Conservation (phyloP, 2,329 filamentous ascomycete genomes). For the Lachnellula arida region DNA sequence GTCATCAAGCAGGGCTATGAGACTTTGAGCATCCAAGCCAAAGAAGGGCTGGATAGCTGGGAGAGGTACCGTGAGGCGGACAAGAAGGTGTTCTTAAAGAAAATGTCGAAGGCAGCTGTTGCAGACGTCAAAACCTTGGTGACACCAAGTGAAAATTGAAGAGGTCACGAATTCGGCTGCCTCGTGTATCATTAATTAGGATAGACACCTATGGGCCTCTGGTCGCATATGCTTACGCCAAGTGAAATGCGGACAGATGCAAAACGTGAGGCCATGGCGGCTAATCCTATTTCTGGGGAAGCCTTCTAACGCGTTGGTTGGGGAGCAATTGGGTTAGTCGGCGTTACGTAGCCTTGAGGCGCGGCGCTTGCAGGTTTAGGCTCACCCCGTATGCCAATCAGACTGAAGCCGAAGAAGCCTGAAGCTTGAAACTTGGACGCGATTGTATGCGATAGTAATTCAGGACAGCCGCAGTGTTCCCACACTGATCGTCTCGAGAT, state of each 20-base stretch:
- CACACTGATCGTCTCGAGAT: neutral
- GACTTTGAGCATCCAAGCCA: constrained; percentile 84
- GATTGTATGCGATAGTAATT: neutral
- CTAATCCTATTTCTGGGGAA: neutral
- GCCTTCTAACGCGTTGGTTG: constrained; percentile 8
- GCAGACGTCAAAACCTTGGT: constrained; percentile 52
- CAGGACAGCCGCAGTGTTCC: neutral
- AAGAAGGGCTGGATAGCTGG: constrained; percentile 82
- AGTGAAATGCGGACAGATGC: neutral
- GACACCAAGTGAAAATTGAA: constrained; percentile 13
- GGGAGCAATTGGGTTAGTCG: constrained; percentile 5
- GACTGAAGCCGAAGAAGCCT: constrained; percentile 4
- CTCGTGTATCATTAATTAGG: neutral
- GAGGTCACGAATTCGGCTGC: neutral
- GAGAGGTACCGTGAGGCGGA: constrained; percentile 83
- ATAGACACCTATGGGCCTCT: neutral
- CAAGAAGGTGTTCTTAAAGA: constrained; percentile 79
- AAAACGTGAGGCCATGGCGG: neutral
- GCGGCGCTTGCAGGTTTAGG: constrained; percentile 11
- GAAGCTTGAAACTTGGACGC: constrained; percentile 1
- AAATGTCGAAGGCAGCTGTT: constrained; percentile 75
- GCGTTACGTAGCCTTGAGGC: neutral
- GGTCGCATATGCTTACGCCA: neutral
- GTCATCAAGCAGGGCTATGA: constrained; percentile 97
- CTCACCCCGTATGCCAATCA: neutral